Evolutionary conservation across 2,329 filamentous ascomycete species (phyloP), one percentile per base, ranked within the genome.

Genomic region (Dryadomyces quercus-mongolicae): DNA sequence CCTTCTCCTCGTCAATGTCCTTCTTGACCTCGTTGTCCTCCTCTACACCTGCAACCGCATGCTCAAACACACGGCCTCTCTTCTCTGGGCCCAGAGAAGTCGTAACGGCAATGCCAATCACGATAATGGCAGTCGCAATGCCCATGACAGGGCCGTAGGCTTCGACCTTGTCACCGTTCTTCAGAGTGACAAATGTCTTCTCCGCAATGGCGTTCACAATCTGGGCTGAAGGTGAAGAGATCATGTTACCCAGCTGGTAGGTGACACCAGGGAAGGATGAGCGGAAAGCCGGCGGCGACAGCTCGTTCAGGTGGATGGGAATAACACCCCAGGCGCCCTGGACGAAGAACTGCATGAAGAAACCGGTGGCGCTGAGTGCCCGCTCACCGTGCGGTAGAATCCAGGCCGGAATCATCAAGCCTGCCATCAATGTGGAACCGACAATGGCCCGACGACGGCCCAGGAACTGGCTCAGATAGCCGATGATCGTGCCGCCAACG

Each of bases 331-430:
- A 84, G 0, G 80, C 79, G 3, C 80, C 81, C 62, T 84, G 80
- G 3, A 84, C 77, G 60, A 81, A 82, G 71, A 84, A 84, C 62
- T 86, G 83, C 64, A 85, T 79, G 67, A 93, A 93, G 68, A 93
- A 95, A 1, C 87, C 87, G 0, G 85, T 82, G 0, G 87, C 88
- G 50, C 90, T 90, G 62, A 94, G 73, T 15, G 73, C 52, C 21
- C 55, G 36, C n/a, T 56, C 72, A 6, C 82, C 71, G 60, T 70
- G 74, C 2, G 71, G 71, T 12, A 82, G 74, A 61, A 89, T 93
- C 0, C 82, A 86, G 68, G 95, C 94, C 0, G 90, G 88, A 65
- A 94, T 93, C 1, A 95, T 73, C 1, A 95, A 70, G 0, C 88
- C 87, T 34, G 86, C 88, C 22, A 88, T 88, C 55, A 79, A 57